Evolutionary conservation across 352 stramenopile genomes (phyloP).

Genomic region (Globisporangium nagaii): DNA sequence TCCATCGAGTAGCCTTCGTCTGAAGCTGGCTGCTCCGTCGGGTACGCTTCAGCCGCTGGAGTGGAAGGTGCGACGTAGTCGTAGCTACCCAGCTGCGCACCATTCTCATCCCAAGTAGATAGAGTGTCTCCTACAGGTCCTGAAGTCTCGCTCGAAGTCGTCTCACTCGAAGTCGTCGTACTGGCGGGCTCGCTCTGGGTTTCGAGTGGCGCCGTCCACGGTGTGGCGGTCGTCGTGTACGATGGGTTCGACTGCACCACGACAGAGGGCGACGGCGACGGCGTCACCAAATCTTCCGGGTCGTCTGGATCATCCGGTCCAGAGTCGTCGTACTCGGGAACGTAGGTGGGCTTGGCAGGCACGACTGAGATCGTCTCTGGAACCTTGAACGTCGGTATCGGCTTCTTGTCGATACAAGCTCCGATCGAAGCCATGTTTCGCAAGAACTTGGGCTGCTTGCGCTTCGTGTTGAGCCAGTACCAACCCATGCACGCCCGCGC

Average conservation of each 20-base stretch:
- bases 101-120: neutral
- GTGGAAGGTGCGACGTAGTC: no score
- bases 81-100: neutral
- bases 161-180: neutral
- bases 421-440: neutral
- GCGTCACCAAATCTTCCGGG: no score
- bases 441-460: neutral
- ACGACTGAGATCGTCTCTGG: neutral
- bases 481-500: neutral
- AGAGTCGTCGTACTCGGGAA: neutral
- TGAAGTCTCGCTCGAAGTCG: neutral
- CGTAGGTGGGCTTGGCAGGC: neutral
- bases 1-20: no score
- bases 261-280: neutral
- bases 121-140: neutral
- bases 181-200: no score
- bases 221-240: neutral
- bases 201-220: neutral
- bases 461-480: neutral
- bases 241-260: neutral
- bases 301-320: neutral
- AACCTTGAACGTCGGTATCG: neutral
- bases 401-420: neutral
- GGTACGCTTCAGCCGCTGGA: no score
- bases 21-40: no score